These are phyloP conservation scores for Filosporella fistucella DNA, from an alignment of 495 filamentous ascomycete species.

Conservation along the genomic window DNA sequence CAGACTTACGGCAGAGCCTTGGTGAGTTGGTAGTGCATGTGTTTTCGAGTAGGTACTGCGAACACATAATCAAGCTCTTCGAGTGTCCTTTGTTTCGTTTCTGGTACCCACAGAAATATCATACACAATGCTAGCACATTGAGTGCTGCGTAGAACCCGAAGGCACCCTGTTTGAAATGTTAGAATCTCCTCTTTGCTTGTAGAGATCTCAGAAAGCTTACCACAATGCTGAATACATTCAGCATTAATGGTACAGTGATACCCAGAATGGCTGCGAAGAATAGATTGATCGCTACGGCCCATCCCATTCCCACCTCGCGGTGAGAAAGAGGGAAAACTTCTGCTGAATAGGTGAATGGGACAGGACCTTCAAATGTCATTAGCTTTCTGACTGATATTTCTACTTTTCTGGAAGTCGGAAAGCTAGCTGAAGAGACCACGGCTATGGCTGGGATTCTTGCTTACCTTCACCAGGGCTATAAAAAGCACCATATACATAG, in stretches of 20 bases:
- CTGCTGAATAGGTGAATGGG: slow-evolving; percentile 75
- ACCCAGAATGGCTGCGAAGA: slow-evolving; percentile 60
- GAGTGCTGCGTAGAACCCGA: slow-evolving; percentile 57
- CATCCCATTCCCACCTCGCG: slow-evolving; percentile 73
- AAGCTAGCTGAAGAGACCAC: too few relatives aligned
- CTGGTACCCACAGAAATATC: slow-evolving; percentile 65
- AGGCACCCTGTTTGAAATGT: slow-evolving; percentile 38
- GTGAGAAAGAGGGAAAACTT: slow-evolving; percentile 72
- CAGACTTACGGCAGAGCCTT: slow-evolving; percentile 55
- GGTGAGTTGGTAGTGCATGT: slow-evolving; percentile 59
- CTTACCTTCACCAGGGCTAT: slow-evolving; percentile 76
- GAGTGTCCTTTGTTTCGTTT: slow-evolving; percentile 63
- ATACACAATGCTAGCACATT: slow-evolving; percentile 58
- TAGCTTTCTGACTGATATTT: too few relatives aligned
- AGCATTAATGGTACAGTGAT: slow-evolving; percentile 65
- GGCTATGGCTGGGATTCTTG: too few relatives aligned
- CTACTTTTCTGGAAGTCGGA: too few relatives aligned
- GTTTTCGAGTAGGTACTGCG: slow-evolving; percentile 59
- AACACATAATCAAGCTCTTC: slow-evolving; percentile 88
- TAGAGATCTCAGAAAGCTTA: slow-evolving; percentile 1
- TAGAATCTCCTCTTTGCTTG: background rate
- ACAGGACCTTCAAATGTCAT: too few relatives aligned
- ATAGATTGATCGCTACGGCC: slow-evolving; percentile 64
- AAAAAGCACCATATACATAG: slow-evolving; percentile 68
- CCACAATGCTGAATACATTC: slow-evolving; percentile 32